Evolutionary conservation across 805 yeast species (phyloP), one percentile per base, ranked within the genome.

Genomic region (Metschnikowia chrysomelidarum): DNA sequence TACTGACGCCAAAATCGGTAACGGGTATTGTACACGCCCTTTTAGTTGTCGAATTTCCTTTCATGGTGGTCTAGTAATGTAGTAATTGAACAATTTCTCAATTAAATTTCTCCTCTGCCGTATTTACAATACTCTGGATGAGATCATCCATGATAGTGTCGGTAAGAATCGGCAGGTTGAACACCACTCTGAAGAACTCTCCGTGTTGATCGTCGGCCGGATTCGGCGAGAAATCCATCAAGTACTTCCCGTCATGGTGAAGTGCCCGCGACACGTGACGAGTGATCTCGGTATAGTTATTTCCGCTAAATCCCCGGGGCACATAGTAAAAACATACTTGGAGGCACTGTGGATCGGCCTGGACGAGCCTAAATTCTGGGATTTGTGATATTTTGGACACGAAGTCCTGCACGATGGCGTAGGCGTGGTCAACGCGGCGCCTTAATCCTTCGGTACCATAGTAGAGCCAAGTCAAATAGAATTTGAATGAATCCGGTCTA

Each of bases 181-280:
- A 79, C 5, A 87, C 95, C 10, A 83, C 91, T 37, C 95, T 67
- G 67, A 86, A 86, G 53, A 87, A 87, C 57, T 85, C 93, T 5
- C 94, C 95, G 14, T 69, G 61, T 19, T 63, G 62, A 29, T 72
- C 72, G 26, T 73, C 72, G 11, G 52, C 30, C 1, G 77, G 76
- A 34, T 77, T 75, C 2, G 94, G 94, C 12, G 94, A 81, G 55
- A 76, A 87, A 55, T 86, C 95, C 23, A 87, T 73, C 48, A 87
- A 62, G 53, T 81, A 86, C 50, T 75, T 70, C n/a, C 87, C 87
- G 24, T 67, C 56, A 17, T 65, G 56, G 47, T 82, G 87, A 36
- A 86, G 64, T 43, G 67, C 69, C 7, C 71, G 53, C 3, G 85
- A 83, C 39, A 87, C 80, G 42, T 50, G 57, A 27, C 91, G 64